A percentile compares a stretch with the other conserved stretches of the same genome.
Evolutionary conservation across 257 asterid genomes (phyloP).

Genomic region (Solanum neorickii): DNA sequence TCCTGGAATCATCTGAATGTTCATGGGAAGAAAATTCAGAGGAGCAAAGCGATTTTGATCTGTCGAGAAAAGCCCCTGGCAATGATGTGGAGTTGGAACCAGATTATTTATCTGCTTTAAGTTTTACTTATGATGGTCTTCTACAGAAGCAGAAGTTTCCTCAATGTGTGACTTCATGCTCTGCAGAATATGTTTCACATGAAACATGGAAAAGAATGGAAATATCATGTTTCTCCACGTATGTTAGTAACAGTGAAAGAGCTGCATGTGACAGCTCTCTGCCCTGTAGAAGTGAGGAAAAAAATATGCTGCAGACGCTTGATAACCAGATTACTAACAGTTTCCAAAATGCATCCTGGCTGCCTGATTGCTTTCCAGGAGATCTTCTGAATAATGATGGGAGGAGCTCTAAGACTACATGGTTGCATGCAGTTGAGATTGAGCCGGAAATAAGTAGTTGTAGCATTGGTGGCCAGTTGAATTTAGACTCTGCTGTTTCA

Average conservation of each 20-base stretch:
- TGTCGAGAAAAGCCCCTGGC: constrained; percentile 5
- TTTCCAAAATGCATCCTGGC: constrained; percentile 13
- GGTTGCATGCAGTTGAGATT: constrained; percentile 25
- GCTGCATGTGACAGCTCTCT: neutral
- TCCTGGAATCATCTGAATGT: constrained; percentile 50
- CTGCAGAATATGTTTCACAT: constrained; percentile 12
- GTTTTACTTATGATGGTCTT: constrained; percentile 23
- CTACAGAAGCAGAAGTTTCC: constrained; percentile 14
- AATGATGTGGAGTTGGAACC: constrained; percentile 14
- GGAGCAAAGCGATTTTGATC: constrained; percentile 44
- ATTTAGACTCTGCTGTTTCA: constrained; percentile 9
- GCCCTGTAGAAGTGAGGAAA: constrained; percentile 9
- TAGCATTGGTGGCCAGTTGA: constrained; percentile 14
- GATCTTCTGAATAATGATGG: constrained; percentile 4
- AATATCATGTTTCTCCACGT: constrained; percentile 8
- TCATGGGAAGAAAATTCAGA: constrained; percentile 48
- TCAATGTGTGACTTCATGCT: constrained; percentile 20
- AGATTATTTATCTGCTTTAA: constrained; percentile 58
- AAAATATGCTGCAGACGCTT: constrained; percentile 5
- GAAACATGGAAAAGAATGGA: constrained; percentile 12
- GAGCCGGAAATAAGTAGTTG: constrained; percentile 15
- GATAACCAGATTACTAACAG: constrained; percentile 17
- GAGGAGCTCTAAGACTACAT: constrained; percentile 14
- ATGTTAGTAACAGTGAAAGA: constrained; percentile 12
- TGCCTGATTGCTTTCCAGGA: constrained; percentile 3